Conservation (phyloP, 1,284 basidiomycete species). For the Lentinula novae-zelandiae region DNA sequence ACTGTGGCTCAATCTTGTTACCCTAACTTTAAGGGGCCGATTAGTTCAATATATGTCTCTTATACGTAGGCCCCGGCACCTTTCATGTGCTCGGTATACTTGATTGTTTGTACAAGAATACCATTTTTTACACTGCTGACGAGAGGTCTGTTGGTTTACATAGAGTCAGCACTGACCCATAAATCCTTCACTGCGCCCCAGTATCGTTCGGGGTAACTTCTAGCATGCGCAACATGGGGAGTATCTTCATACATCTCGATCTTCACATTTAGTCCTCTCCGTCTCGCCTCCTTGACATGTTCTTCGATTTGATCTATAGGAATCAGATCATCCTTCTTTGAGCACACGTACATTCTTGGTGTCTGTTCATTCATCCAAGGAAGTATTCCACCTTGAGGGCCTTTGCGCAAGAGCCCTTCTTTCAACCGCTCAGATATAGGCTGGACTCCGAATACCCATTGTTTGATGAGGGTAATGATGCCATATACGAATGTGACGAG, state of each 20-base stretch:
- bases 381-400: constrained; percentile 29
- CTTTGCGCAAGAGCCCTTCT: constrained; percentile 20
- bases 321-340: constrained; percentile 44
- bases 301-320: constrained; percentile 36
- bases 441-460: constrained; percentile 14
- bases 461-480: constrained; percentile 22
- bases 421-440: constrained; percentile 24
- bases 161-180: constrained; percentile 26
- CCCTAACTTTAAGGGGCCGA: too few relatives aligned
- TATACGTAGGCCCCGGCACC: too few relatives aligned
- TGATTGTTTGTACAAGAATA: too few relatives aligned
- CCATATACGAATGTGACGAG: constrained; percentile 24
- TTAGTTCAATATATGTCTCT: too few relatives aligned
- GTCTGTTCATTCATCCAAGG: constrained; percentile 42
- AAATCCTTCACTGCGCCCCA: constrained; percentile 37
- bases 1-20: too few relatives aligned
- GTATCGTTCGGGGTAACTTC: constrained; percentile 43
- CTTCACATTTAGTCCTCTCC: constrained; percentile 33
- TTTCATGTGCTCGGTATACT: too few relatives aligned
- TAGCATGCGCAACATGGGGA: constrained; percentile 54
- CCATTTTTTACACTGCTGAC: too few relatives aligned
- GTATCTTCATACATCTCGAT: constrained; percentile 42
- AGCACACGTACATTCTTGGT: constrained; percentile 55
- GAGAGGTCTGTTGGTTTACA: too few relatives aligned
- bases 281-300: constrained; percentile 35